Conservation (phyloP, 2,329 filamentous ascomycete species). For the Mycosphaerella arachidis region DNA sequence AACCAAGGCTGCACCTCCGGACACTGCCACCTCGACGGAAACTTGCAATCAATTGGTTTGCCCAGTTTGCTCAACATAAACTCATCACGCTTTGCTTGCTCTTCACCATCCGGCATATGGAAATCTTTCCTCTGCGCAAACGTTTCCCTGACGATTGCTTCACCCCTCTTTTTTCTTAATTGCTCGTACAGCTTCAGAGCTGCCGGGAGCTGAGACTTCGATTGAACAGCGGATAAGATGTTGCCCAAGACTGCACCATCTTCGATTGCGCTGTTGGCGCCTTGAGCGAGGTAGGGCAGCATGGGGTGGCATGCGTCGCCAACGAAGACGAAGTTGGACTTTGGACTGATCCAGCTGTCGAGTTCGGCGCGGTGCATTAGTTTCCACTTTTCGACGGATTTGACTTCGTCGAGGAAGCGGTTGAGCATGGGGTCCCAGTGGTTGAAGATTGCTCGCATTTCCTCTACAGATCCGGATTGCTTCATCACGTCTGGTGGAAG, state of each 20-base stretch:
- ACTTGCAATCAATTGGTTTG: slow-evolving; percentile 49
- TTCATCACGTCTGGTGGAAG: slow-evolving; percentile 52
- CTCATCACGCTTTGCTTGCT: slow-evolving; percentile 55
- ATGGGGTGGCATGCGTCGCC: slow-evolving; percentile 57
- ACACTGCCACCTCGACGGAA: slow-evolving; percentile 62
- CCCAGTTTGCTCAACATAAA: slow-evolving; percentile 55
- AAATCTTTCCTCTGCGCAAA: slow-evolving; percentile 48
- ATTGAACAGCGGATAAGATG: slow-evolving; percentile 49
- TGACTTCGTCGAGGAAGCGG: slow-evolving; percentile 48
- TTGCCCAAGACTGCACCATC: slow-evolving; percentile 63
- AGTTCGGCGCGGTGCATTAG: slow-evolving; percentile 56
- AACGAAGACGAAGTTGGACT: slow-evolving; percentile 47
- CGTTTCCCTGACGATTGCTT: slow-evolving; percentile 57
- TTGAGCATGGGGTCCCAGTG: slow-evolving; percentile 60
- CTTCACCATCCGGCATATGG: slow-evolving; percentile 47
- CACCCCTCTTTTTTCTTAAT: slow-evolving; percentile 46
- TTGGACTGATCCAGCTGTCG: slow-evolving; percentile 51
- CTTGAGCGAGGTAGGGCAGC: slow-evolving; percentile 48
- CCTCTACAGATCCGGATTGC: slow-evolving; percentile 51
- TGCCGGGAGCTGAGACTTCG: slow-evolving; percentile 37
- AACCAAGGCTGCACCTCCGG: slow-evolving; percentile 60
- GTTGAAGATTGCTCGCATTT: slow-evolving; percentile 58
- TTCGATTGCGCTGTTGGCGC: slow-evolving; percentile 64
- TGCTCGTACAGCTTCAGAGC: slow-evolving; percentile 44
- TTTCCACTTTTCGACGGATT: slow-evolving; percentile 64